Evolutionary conservation across 139 green algal species (phyloP), one percentile per base, ranked within the genome.

Genomic region (Tetradesmus obliquus): DNA sequence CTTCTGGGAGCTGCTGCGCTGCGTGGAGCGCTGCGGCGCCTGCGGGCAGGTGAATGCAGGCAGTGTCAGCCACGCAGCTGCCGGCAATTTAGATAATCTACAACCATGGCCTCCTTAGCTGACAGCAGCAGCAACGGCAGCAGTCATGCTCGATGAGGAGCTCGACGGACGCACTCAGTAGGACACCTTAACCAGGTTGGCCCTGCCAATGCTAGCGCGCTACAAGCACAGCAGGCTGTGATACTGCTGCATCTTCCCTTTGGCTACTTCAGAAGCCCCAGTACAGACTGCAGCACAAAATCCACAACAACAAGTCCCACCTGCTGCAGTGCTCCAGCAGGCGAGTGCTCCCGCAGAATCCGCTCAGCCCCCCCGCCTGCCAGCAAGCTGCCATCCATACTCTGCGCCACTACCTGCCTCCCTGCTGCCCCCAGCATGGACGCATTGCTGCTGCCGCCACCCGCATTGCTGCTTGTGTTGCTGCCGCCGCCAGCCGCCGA

Each of bases 1-100:
- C 76, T 82, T 55, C n/a, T 82, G 76, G 76, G 76, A 82, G 76
- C 76, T 82, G n/a, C 76, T 82, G 76, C 24, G 76, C 76, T 82
- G 76, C 76, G 76, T 19, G n/a, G 76, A 55, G 76, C 76, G 76
- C 76, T 82, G 76, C 76, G 76, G 3, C 1, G 76, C 24, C 76
- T 55, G 76, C 76, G 15, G 24, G 7, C 5, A 12, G 15, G 19
- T 51, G n/a, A 19, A 82, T 10, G 5, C 66, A 24, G 66, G 15
- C 15, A 76, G 60, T 45, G 32, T 3, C 66, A 76, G 66, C 8
- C 10, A 13, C 32, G 10, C 62, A 72, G 72, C 71, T n/a, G 71
- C 9, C 71, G 12, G 17, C 17, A 24, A 12, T 45, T 22, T 7
- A 19, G 20, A 12, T 12, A 81, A 1, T 72, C 12, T 4, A 22